Percentiles rank a stretch among this genome's conserved stretches.
phyloP scores from a whole-genome alignment of 2,329 filamentous ascomycete genomes.

The Fusarium agapanthi region DNA sequence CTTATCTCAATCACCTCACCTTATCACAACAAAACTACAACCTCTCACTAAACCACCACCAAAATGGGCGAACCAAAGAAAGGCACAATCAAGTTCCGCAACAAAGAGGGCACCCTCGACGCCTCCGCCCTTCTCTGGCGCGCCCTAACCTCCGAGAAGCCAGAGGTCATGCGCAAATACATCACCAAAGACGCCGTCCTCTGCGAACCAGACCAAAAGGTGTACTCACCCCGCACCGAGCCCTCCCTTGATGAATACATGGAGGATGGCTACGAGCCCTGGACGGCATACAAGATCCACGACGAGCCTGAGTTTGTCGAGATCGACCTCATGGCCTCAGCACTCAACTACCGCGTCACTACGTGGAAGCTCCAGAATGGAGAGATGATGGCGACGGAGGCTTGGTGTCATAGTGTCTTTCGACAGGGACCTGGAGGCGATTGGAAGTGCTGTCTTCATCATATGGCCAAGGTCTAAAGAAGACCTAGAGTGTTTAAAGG shows the following conservation, averaged over 20 bases:
- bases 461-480: constrained; percentile 42
- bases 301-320: constrained; percentile 49
- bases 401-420: constrained; percentile 47
- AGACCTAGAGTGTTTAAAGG: constrained; percentile 10
- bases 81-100: constrained; percentile 46
- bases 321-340: constrained; percentile 49
- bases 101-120: constrained; percentile 49
- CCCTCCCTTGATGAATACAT: constrained; percentile 46
- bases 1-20: neutral
- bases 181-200: constrained; percentile 47
- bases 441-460: constrained; percentile 48
- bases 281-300: constrained; percentile 49
- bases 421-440: constrained; percentile 47
- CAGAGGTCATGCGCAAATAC: constrained; percentile 46
- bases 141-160: constrained; percentile 47
- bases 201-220: constrained; percentile 43
- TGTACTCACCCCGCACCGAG: constrained; percentile 45
- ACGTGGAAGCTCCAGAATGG: constrained; percentile 43
- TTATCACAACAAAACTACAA: neutral
- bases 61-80: constrained; percentile 35
- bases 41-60: neutral
- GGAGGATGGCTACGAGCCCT: constrained; percentile 47
- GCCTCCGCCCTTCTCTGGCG: constrained; percentile 48
- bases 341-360: constrained; percentile 46
- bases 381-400: constrained; percentile 48